Base-by-base conservation (phyloP, 306 rosid species). In the Cicer chorassanicum region DNA sequence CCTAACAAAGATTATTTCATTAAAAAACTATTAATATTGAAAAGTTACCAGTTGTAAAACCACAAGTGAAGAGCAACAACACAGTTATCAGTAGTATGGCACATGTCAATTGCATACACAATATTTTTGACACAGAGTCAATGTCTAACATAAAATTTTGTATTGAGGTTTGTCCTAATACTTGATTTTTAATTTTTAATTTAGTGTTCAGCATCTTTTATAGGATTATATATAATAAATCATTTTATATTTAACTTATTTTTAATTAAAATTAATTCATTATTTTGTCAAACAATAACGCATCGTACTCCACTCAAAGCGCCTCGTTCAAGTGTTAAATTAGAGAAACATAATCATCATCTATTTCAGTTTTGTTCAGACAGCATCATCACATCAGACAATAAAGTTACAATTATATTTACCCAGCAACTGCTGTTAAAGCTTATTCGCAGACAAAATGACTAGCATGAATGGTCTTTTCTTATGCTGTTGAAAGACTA, bases 391-490 rank as follows among this genome's bases (percentile, higher is more conserved):
- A 34, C 49, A 72, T 43, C 39, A 64, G n/a, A 55, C 61, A n/a
- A 48, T 57, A 4, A 51, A 19, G n/a, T 39, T 38, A 76, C 75
- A 76, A 44, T 24, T 7, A 7, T 45, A 62, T 70, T 43, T 45
- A 70, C 74, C 69, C 62, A 69, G 7, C 55, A 69, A 53, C 49
- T 61, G 77, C 73, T 42, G 68, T 61, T 51, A 44, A 42, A 36
- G 56, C 72, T 62, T 75, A 65, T 53, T 36, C 73, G 8, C 76
- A 80, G 38, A 50, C 36, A 59, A 48, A 73, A 56, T 53, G 40
- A 36, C 40, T 8, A 42, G 41, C 49, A 43, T 11, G 44, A 61
- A 5, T 34, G 13, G 39, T 45, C 46, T 36, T 62, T 69, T 40
- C 70, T 36, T 18, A 54, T 5, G 45, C 60, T 74, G 67, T 69